Evolutionary conservation across 768 basidiomycete species (phyloP).

Genomic region (Pleurotus salmoneostramineus): DNA sequence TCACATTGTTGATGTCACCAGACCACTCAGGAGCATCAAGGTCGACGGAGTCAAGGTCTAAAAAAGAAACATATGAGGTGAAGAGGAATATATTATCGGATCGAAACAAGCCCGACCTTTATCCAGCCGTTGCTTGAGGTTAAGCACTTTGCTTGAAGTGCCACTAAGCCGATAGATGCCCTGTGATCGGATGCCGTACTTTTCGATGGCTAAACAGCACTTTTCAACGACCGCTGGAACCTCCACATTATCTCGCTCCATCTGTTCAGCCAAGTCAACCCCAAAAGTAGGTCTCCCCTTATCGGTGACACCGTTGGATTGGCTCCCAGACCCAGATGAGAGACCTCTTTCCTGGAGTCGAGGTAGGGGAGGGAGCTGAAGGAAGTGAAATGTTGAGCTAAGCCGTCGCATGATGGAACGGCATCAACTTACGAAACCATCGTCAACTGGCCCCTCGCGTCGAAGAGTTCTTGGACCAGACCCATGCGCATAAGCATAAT

Average conservation of each 20-base stretch:
- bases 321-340: slow-evolving; percentile 10
- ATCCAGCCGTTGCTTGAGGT: slow-evolving; percentile 81
- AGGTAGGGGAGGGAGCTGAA: slow-evolving; percentile 45
- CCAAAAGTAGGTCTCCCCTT: slow-evolving; percentile 86
- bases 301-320: slow-evolving; percentile 31
- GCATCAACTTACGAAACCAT: slow-evolving; percentile 82
- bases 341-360: slow-evolving; percentile 33
- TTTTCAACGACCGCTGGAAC: slow-evolving; percentile 85
- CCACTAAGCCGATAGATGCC: slow-evolving; percentile 96
- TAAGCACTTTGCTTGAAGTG: slow-evolving; percentile 80
- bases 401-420: slow-evolving; percentile 1
- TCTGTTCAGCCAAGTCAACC: slow-evolving; percentile 88
- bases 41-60: slow-evolving; percentile 84
- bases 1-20: slow-evolving; percentile 91
- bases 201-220: slow-evolving; percentile 90
- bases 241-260: slow-evolving; percentile 86
- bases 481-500: slow-evolving; percentile 89
- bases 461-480: slow-evolving; percentile 64
- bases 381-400: neutral
- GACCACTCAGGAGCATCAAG: slow-evolving; percentile 88
- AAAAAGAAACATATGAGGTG: slow-evolving; percentile 7
- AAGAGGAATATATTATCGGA: neutral
- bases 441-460: slow-evolving; percentile 85
- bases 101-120: slow-evolving; percentile 47
- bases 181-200: slow-evolving; percentile 75